These are phyloP conservation scores for Actinomortierella ambigua DNA, from an alignment of 371 early-diverging fungal species.

Conservation along the genomic window DNA sequence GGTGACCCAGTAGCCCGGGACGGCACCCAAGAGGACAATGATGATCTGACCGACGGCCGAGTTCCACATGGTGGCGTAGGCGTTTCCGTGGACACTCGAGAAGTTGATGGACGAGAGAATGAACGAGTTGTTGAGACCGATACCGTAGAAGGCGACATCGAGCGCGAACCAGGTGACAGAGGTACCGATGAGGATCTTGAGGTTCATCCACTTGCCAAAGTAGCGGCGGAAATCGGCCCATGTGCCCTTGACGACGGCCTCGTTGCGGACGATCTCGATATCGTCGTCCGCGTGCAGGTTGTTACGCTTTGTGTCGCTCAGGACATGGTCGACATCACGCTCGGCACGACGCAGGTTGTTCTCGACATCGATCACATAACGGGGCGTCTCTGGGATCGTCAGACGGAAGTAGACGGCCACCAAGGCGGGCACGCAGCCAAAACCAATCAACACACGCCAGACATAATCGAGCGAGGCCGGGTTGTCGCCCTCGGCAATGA, in stretches of 20 bases:
- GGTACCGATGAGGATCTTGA: slow-evolving; percentile 79
- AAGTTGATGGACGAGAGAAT: slow-evolving; percentile 77
- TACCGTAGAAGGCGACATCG: slow-evolving; percentile 90
- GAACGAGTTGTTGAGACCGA: slow-evolving; percentile 80
- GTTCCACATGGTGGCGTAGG: slow-evolving; percentile 61
- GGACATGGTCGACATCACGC: slow-evolving; percentile 49
- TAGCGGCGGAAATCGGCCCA: slow-evolving; percentile 73
- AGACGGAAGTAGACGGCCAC: slow-evolving; percentile 87
- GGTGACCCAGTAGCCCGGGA: slow-evolving; percentile 89
- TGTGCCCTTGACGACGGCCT: slow-evolving; percentile 54
- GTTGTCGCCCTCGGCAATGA: slow-evolving; percentile 64
- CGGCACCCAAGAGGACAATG: slow-evolving; percentile 80
- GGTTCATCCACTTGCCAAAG: slow-evolving; percentile 81
- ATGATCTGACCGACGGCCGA: slow-evolving; percentile 82
- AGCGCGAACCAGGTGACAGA: slow-evolving; percentile 84
- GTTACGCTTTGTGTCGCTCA: slow-evolving; percentile 39
- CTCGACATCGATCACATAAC: slow-evolving; percentile 81
- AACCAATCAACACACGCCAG: slow-evolving; percentile 85
- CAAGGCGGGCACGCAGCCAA: slow-evolving; percentile 86
- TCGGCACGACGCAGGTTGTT: slow-evolving; percentile 70
- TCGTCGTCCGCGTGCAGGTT: slow-evolving; percentile 33
- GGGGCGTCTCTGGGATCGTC: slow-evolving; percentile 94
- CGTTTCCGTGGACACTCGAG: slow-evolving; percentile 51
- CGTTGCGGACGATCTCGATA: slow-evolving; percentile 17
- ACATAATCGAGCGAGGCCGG: slow-evolving; percentile 71